Conservation (phyloP, 441 rosid genomes). For the Gossypium schwendimanii region DNA sequence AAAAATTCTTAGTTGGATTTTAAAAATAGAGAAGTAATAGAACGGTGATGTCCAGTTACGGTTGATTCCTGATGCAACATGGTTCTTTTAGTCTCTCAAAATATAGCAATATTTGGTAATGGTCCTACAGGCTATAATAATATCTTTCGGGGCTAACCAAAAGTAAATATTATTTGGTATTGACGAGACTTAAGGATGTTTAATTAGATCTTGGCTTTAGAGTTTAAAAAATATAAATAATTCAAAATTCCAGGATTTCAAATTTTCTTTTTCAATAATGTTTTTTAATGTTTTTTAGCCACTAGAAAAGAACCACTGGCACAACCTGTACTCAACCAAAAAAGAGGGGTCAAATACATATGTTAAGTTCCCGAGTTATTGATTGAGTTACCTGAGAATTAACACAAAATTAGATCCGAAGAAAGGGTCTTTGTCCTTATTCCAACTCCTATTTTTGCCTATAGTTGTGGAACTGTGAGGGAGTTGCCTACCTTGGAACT, state of each 20-base stretch:
- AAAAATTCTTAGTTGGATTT: background rate
- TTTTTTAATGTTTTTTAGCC: background rate
- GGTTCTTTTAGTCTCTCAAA: background rate
- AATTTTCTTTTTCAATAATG: background rate
- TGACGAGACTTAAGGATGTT: background rate
- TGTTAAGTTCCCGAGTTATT: no score
- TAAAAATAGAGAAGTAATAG: conserved; percentile 6
- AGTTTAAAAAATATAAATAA: background rate
- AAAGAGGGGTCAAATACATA: background rate
- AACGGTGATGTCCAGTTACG: background rate
- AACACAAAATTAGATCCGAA: no score
- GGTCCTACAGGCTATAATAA: background rate
- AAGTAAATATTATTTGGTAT: background rate
- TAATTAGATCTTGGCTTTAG: background rate
- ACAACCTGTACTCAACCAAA: background rate
- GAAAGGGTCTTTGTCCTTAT: no score
- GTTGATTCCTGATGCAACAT: background rate
- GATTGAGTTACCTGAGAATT: no score
- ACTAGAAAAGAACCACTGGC: background rate
- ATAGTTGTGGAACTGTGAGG: no score
- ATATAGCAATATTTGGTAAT: background rate
- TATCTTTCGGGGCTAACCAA: background rate
- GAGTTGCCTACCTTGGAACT: no score
- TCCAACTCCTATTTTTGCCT: no score
- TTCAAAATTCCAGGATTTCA: background rate